Conservation (phyloP, 106 monocot species). For the Acorus gramineus region DNA sequence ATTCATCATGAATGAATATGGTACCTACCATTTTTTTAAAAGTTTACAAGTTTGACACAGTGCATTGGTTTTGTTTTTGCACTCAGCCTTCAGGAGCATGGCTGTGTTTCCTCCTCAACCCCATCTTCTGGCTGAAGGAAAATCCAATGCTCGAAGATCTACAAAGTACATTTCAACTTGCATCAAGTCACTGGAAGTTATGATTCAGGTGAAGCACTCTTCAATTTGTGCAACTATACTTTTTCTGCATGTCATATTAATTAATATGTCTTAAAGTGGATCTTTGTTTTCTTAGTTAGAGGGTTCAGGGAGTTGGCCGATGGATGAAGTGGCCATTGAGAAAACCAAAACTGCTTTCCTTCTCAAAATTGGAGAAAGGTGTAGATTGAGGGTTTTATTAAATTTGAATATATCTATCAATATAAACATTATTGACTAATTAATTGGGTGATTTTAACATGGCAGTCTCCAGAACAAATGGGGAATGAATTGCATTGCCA, state of each 20-base stretch:
- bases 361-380: constrained; percentile 91
- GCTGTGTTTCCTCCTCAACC: constrained; percentile 89
- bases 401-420: neutral
- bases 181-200: constrained; percentile 62
- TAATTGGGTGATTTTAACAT: constrained; percentile 2
- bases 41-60: constrained; percentile 1
- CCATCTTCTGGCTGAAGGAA: constrained; percentile 71
- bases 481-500: constrained; percentile 53
- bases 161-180: constrained; percentile 47
- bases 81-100: constrained; percentile 61
- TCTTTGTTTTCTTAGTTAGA: constrained; percentile 47
- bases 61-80: neutral
- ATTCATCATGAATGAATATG: too few relatives aligned
- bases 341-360: constrained; percentile 91
- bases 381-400: neutral
- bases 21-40: neutral
- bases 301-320: constrained; percentile 89
- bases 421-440: neutral
- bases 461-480: constrained; percentile 61
- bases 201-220: constrained; percentile 71
- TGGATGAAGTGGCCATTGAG: constrained; percentile 72
- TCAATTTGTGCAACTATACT: neutral
- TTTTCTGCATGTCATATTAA: constrained; percentile 1
- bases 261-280: neutral
- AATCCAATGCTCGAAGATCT: constrained; percentile 16